These are phyloP conservation scores for Bjerkandera adusta DNA, from an alignment of 1,284 basidiomycete species.

Conservation along the genomic window DNA sequence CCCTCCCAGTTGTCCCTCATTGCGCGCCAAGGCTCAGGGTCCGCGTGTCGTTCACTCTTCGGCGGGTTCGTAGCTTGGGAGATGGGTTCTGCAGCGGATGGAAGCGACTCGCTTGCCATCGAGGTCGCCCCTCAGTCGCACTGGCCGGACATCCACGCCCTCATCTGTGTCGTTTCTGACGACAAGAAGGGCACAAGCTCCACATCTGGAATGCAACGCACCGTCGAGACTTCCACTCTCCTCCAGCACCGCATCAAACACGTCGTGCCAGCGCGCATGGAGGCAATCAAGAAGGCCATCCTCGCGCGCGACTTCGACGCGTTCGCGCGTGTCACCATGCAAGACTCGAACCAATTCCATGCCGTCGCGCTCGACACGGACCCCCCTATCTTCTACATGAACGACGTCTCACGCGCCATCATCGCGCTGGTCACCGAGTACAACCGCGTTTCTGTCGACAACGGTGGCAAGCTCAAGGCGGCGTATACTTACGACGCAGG, in stretches of 20 bases:
- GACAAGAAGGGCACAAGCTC: constrained; percentile 97
- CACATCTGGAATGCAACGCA: constrained; percentile 96
- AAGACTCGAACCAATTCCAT: constrained; percentile 98
- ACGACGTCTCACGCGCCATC: constrained; percentile 89
- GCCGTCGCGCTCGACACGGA: constrained; percentile 95
- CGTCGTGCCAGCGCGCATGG: constrained; percentile 90
- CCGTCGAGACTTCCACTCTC: constrained; percentile 88
- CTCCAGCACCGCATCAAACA: constrained; percentile 87
- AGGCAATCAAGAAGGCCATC: constrained; percentile 81
- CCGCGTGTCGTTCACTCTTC: constrained; percentile 95
- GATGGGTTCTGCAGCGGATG: constrained; percentile 67
- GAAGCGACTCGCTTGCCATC: constrained; percentile 86
- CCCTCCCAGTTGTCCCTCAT: constrained; percentile 84
- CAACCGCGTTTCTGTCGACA: constrained; percentile 78
- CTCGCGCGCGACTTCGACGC: constrained; percentile 78
- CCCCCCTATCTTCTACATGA: constrained; percentile 99
- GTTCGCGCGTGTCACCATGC: constrained; percentile 94
- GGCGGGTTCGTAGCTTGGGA: constrained; percentile 99
- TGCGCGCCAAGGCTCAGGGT: constrained; percentile 95
- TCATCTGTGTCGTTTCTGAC: constrained; percentile 97
- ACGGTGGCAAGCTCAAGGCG: constrained; percentile 69
- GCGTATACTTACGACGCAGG: constrained; percentile 99
- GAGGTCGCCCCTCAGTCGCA: constrained; percentile 84
- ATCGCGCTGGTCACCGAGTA: constrained; percentile 89
- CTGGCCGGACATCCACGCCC: constrained; percentile 95